Conservation (phyloP, 2,329 filamentous ascomycete species). For the Aspergillus spinulosporus region DNA sequence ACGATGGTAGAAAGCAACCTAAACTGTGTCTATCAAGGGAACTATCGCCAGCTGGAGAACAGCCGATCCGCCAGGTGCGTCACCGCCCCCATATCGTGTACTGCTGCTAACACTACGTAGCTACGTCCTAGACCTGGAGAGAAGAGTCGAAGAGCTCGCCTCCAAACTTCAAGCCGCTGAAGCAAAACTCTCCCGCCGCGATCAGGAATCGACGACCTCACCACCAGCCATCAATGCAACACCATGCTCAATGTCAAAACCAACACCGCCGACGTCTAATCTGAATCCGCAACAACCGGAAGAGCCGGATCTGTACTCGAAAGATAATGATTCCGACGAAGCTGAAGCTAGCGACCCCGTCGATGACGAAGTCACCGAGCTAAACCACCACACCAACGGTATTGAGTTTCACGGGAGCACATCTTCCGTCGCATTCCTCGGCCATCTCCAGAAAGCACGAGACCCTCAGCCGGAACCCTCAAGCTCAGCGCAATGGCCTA, state of each 20-base stretch:
- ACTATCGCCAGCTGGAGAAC: constrained; percentile 34
- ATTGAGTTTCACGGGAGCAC: constrained; percentile 53
- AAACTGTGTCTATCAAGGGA: constrained; percentile 38
- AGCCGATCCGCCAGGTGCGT: constrained; percentile 31
- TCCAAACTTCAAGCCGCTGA: constrained; percentile 29
- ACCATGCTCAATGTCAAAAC: constrained; percentile 26
- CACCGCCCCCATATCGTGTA: too few relatives aligned
- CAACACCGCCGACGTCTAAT: constrained; percentile 15
- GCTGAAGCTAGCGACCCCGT: constrained; percentile 27
- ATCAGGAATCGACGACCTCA: constrained; percentile 1
- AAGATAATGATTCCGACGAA: constrained; percentile 4
- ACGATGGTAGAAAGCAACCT: constrained; percentile 33
- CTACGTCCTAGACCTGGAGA: constrained; percentile 40
- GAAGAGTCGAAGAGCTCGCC: constrained; percentile 33
- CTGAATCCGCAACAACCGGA: not conserved
- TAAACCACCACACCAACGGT: constrained; percentile 49
- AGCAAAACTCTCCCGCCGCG: constrained; percentile 20
- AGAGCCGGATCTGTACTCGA: not conserved
- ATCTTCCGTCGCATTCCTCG: constrained; percentile 49
- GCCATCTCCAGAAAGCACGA: constrained; percentile 39
- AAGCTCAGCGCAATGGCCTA: not conserved
- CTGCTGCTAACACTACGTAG: constrained; percentile 16
- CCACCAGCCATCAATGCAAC: constrained; percentile 20
- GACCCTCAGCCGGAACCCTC: not conserved
- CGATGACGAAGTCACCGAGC: constrained; percentile 45